Evolutionary conservation across 83 land plant genomes (phyloP), one percentile per base, ranked within the genome.

Genomic region (Diphasiastrum complanatum): DNA sequence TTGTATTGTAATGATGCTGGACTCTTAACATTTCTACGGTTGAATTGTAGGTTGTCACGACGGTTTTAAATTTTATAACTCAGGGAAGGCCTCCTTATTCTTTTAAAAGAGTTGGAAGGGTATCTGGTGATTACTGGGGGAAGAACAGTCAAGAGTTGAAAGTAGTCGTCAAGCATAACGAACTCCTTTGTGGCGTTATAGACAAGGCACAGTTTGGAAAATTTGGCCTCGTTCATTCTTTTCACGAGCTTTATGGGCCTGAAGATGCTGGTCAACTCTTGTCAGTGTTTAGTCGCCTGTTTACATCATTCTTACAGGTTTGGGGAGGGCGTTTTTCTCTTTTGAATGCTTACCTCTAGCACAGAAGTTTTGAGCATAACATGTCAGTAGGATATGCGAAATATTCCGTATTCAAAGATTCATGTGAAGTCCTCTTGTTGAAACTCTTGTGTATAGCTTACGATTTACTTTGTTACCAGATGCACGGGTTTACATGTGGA

Each of bases 401-500:
- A n/a, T n/a, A n/a, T n/a, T n/a, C n/a, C n/a, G n/a, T n/a, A n/a
- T n/a, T n/a, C n/a, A n/a, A n/a, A n/a, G n/a, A n/a, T n/a, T n/a
- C n/a, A n/a, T n/a, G n/a, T n/a, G n/a, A n/a, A n/a, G n/a, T n/a
- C n/a, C n/a, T n/a, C n/a, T n/a, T n/a, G n/a, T n/a, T n/a, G n/a
- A n/a, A 41, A 41, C 45, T 18, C 18, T 41, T 41, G n/a, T 18
- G 12, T 41, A 18, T 55, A 16, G 14, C 59, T 55, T 20, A 55
- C n/a, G 4, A 20, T 43, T 55, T 31, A 26, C 29, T 5, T 63
- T 57, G 37, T 2, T 27, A 57, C 38, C 76, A 92, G 98, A 75
- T 85, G 83, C 87, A 83, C 71, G 99, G 96, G 29, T 93, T 93
- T 66, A 93, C 99, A 14, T 93, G 99, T 77, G 99, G 99, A 64